phyloP scores from a whole-genome alignment of 2,329 filamentous ascomycete genomes.

The Albophoma yamanashiensis region DNA sequence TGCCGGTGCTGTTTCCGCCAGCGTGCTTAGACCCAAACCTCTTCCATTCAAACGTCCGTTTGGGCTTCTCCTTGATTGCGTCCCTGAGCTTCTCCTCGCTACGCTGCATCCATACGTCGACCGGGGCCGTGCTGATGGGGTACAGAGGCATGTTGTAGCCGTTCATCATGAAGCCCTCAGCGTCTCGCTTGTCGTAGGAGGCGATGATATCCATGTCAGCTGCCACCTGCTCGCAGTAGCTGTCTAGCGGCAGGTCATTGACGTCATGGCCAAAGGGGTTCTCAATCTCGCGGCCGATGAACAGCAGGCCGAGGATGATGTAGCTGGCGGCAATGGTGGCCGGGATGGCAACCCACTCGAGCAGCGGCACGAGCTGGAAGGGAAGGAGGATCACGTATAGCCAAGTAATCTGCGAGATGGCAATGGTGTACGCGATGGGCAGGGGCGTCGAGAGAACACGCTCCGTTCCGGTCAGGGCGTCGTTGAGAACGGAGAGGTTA shows the following conservation, averaged over 20 bases:
- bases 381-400: slow-evolving; percentile 72
- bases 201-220: slow-evolving; percentile 66
- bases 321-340: slow-evolving; percentile 63
- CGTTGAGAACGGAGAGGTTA: slow-evolving; percentile 54
- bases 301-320: slow-evolving; percentile 67
- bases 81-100: slow-evolving; percentile 27
- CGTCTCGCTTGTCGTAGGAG: slow-evolving; percentile 28
- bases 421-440: slow-evolving; percentile 72
- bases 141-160: slow-evolving; percentile 42
- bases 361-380: slow-evolving; percentile 59
- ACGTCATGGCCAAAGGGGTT: slow-evolving; percentile 79
- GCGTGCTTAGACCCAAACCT: slow-evolving; percentile 5
- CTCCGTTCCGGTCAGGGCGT: slow-evolving; percentile 62
- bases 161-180: slow-evolving; percentile 20
- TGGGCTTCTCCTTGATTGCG: slow-evolving; percentile 29
- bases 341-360: slow-evolving; percentile 69
- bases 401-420: slow-evolving; percentile 80
- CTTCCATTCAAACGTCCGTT: slow-evolving; percentile 21
- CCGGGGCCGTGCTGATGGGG: slow-evolving; percentile 35
- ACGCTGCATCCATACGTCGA: slow-evolving; percentile 26
- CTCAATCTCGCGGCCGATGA: slow-evolving; percentile 73
- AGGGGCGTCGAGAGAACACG: slow-evolving; percentile 74
- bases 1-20: background rate
- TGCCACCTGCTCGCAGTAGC: slow-evolving; percentile 65
- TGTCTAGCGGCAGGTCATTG: slow-evolving; percentile 69